Evolutionary conservation across 345 rosid genomes (phyloP).

Genomic region (Turnera subulata): DNA sequence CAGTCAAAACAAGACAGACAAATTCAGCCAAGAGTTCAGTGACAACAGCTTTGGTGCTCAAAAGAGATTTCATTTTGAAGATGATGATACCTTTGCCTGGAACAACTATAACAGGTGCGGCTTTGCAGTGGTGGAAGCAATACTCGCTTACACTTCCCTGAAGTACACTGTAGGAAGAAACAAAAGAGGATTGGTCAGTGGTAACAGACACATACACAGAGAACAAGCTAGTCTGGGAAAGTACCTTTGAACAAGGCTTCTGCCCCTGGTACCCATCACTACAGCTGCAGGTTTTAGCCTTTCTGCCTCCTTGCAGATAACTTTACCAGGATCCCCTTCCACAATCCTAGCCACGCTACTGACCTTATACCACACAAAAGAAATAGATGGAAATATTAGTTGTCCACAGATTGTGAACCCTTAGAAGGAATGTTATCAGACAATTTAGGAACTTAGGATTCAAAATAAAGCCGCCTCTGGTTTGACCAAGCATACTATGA

Average conservation of each 20-base stretch:
- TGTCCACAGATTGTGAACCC: too few relatives aligned
- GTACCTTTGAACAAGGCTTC: conserved; percentile 76
- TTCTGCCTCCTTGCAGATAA: conserved; percentile 80
- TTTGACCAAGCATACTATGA: too few relatives aligned
- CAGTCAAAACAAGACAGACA: not conserved
- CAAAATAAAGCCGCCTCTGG: too few relatives aligned
- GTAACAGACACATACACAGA: not conserved
- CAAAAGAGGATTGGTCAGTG: not conserved
- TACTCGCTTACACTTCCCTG: conserved; percentile 80
- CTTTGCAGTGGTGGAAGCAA: conserved; percentile 79
- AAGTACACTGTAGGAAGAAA: conserved; percentile 44
- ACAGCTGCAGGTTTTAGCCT: conserved; percentile 84
- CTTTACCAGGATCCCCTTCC: conserved; percentile 76
- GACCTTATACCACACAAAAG: conserved; percentile 39
- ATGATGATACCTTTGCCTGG: conserved; percentile 67
- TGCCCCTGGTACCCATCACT: conserved; percentile 83
- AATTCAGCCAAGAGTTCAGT: not conserved
- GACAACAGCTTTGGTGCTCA: too few relatives aligned
- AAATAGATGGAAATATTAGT: not conserved
- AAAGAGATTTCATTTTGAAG: not conserved
- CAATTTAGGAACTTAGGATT: too few relatives aligned
- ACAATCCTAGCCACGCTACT: conserved; percentile 59
- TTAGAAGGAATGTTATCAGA: too few relatives aligned
- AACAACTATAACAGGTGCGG: conserved; percentile 69
- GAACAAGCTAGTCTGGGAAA: not conserved